Percentiles rank a stretch among this genome's conserved stretches.
Evolutionary conservation across 768 basidiomycete genomes (phyloP).

Genomic region (Mrakia hoshinonis): DNA sequence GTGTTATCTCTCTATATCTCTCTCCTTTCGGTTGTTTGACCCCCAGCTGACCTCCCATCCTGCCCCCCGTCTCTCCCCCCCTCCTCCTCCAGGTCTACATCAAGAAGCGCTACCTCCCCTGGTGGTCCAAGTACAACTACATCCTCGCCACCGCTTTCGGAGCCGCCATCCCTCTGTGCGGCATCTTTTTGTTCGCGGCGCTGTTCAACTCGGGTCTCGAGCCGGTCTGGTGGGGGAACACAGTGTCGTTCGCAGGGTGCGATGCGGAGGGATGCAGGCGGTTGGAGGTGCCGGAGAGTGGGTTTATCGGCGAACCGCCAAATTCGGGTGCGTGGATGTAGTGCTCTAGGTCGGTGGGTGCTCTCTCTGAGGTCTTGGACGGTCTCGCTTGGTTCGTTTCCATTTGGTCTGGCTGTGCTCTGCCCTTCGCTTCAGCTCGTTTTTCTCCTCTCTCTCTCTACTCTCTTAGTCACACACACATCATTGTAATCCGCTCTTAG

Average conservation of each 20-base stretch:
- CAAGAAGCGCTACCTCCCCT: slow-evolving; percentile 36
- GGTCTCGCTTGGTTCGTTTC: too few relatives aligned
- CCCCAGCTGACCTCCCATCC: neutral
- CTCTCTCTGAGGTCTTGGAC: too few relatives aligned
- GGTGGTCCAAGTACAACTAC: slow-evolving; percentile 39
- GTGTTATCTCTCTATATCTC: neutral
- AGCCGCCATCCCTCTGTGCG: slow-evolving; percentile 41
- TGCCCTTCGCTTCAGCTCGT: too few relatives aligned
- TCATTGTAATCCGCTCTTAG: too few relatives aligned
- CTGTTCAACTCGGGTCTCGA: neutral
- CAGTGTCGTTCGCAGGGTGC: neutral
- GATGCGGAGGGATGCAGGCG: neutral
- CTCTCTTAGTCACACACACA: too few relatives aligned
- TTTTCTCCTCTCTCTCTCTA: too few relatives aligned
- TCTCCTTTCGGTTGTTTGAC: too few relatives aligned
- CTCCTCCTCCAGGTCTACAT: slow-evolving; percentile 29
- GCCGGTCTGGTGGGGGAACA: slow-evolving; percentile 8
- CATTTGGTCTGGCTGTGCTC: too few relatives aligned
- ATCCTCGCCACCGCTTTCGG: slow-evolving; percentile 31
- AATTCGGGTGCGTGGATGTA: neutral
- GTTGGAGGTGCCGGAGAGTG: neutral
- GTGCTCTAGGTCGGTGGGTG: too few relatives aligned
- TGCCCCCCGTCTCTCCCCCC: neutral
- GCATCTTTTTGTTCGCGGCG: slow-evolving; percentile 41
- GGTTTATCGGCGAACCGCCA: neutral